Percentiles rank a stretch among this genome's conserved stretches.
Evolutionary conservation across 2,329 filamentous ascomycete genomes (phyloP).

Genomic region (Emergomyces africanus): DNA sequence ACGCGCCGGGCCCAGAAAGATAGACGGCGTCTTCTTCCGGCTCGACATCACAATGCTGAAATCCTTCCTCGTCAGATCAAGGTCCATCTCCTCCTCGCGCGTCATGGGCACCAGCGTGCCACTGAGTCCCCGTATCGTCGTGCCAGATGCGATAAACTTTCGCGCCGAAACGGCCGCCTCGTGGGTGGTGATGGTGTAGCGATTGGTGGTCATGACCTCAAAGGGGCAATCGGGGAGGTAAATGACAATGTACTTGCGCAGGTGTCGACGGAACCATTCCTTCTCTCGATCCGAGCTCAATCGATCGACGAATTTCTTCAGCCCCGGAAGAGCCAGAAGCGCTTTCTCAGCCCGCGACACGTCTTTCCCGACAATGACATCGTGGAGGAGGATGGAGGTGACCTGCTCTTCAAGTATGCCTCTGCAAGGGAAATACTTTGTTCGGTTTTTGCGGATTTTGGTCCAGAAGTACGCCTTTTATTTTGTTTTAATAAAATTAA

Average conservation of each 20-base stretch:
- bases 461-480: conserved; percentile 95
- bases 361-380: conserved; percentile 66
- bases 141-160: conserved; percentile 63
- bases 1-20: conserved; percentile 89
- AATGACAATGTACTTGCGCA: conserved; percentile 83
- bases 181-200: conserved; percentile 82
- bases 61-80: conserved; percentile 73
- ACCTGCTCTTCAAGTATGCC: conserved; percentile 58
- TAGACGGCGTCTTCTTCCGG: conserved; percentile 73
- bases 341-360: conserved; percentile 55
- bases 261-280: conserved; percentile 72
- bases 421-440: conserved; percentile 71
- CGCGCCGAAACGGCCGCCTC: conserved; percentile 82
- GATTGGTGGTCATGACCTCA: conserved; percentile 85
- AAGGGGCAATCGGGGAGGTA: conserved; percentile 91
- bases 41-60: conserved; percentile 96
- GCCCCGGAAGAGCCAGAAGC: conserved; percentile 57
- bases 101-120: conserved; percentile 91
- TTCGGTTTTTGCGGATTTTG: conserved; percentile 83
- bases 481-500: background rate
- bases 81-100: conserved; percentile 72
- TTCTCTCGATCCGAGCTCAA: conserved; percentile 67
- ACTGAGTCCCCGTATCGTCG: conserved; percentile 78
- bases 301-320: conserved; percentile 55
- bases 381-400: conserved; percentile 44